These are phyloP conservation scores for Thalassiosira mediterranea DNA, from an alignment of 352 stramenopile genomes.

Conservation along the genomic window DNA sequence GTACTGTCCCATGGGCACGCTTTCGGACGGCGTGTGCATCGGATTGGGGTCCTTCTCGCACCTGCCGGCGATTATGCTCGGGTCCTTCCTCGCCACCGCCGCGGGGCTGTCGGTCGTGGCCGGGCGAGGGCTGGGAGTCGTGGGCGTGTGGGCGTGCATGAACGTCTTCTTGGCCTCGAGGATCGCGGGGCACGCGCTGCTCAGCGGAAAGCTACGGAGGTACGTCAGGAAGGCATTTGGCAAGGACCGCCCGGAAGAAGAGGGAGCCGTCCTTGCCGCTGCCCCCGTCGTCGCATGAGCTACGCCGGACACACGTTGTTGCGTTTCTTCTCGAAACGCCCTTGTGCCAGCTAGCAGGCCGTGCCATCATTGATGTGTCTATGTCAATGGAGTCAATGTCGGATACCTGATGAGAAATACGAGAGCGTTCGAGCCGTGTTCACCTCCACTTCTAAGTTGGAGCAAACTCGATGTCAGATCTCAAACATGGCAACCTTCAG, in stretches of 20 bases:
- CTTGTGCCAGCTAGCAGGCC: no score
- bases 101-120: constrained; percentile 15
- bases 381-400: no score
- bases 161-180: constrained; percentile 33
- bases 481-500: no score
- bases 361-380: no score
- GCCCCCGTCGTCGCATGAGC: neutral
- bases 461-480: no score
- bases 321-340: no score
- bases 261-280: neutral
- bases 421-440: no score
- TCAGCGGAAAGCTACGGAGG: constrained; percentile 24
- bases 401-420: no score
- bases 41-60: constrained; percentile 32
- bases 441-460: no score
- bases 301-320: no score
- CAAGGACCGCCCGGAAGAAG: neutral
- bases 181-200: constrained; percentile 14
- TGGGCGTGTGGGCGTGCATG: constrained; percentile 37
- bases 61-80: constrained; percentile 30
- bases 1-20: constrained; percentile 23
- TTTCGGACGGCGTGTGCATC: constrained; percentile 29
- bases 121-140: constrained; percentile 10
- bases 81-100: constrained; percentile 15
- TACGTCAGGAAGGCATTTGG: constrained; percentile 20